Base-by-base conservation (phyloP, 169 alveolate species). In the Amoebophrya sp. region DNA sequence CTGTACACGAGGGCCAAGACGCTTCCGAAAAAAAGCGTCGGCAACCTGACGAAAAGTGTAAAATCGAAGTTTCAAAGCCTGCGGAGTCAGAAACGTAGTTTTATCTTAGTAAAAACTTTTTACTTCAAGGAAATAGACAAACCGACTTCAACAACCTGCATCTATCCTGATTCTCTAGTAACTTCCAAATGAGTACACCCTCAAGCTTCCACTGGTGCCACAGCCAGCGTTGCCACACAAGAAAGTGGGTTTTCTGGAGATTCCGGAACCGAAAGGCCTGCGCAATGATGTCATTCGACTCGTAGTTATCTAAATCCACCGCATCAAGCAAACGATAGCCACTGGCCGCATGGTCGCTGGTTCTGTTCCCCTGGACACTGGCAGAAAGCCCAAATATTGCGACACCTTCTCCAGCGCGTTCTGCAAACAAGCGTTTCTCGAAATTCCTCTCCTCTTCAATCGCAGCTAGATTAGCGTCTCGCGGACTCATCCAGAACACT, bases 221-320 rank as follows among this genome's bases (percentile, higher is more conserved):
- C 38, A 65, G 83, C 83, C 83, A 65, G 39, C 33, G 2, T 65
- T 65, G 83, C 83, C 83, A 65, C 83, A 6, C 2, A 36, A 6
- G 39, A 36, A 65, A 65, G 83, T 12, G 33, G 83, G 2, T 6
- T 36, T 18, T 1, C 83, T 65, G 83, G 39, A 65, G 83, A 29
- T 65, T 29, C 83, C 83, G 83, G 83, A 65, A 65, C 36, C 83
- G 83, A 65, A 65, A 65, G 83, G 83, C 83, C 33, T 18, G 83
- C 83, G 83, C 83, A 36, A 65, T 65, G 39, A 65, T 36, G 83
- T 65, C 83, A 36, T 65, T 65, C 38, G 33, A 6, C 38, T 65
- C 33, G 83, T 26, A 65, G n/a, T 65, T 65, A 36, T 18, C 83
- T 36, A 29, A 65, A 26, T 65, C 83, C 38, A 65, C 83, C 83